These are phyloP conservation scores for Fusarium stilboides DNA, from an alignment of 2,329 filamentous ascomycete species.

Conservation along the genomic window DNA sequence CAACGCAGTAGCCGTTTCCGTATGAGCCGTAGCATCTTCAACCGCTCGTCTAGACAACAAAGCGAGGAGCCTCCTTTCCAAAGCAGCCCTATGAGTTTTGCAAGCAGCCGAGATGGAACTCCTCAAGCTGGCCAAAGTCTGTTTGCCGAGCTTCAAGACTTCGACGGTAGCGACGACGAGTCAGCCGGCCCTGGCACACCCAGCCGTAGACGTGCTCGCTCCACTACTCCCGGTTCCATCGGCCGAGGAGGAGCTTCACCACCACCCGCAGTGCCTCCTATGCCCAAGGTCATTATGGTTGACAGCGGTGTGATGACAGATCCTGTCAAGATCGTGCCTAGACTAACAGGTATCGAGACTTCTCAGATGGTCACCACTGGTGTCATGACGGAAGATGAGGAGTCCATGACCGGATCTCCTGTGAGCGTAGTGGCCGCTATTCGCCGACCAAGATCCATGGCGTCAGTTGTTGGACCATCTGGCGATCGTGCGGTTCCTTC, in stretches of 20 bases:
- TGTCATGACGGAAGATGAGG: conserved; percentile 31
- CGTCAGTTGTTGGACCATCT: conserved; percentile 57
- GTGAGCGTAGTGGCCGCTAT: conserved; percentile 49
- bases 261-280: conserved; percentile 63
- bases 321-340: conserved; percentile 60
- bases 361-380: conserved; percentile 22
- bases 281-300: conserved; percentile 70
- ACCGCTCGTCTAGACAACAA: conserved; percentile 72
- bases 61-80: conserved; percentile 72
- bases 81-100: conserved; percentile 72
- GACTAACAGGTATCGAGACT: conserved; percentile 25
- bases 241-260: conserved; percentile 61
- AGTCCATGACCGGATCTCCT: conserved; percentile 43
- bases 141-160: conserved; percentile 89
- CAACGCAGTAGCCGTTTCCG: conserved; percentile 79
- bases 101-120: conserved; percentile 65
- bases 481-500: conserved; percentile 44
- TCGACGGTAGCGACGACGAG: conserved; percentile 82
- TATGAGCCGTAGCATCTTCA: conserved; percentile 73
- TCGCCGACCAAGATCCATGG: conserved; percentile 59
- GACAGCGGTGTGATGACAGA: conserved; percentile 75
- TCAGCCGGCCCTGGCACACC: conserved; percentile 72
- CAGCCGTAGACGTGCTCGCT: conserved; percentile 64
- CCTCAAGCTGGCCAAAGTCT: conserved; percentile 79
- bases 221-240: conserved; percentile 65